Conservation (phyloP, 805 yeast genomes). For the Jamesozyma hellenica region DNA sequence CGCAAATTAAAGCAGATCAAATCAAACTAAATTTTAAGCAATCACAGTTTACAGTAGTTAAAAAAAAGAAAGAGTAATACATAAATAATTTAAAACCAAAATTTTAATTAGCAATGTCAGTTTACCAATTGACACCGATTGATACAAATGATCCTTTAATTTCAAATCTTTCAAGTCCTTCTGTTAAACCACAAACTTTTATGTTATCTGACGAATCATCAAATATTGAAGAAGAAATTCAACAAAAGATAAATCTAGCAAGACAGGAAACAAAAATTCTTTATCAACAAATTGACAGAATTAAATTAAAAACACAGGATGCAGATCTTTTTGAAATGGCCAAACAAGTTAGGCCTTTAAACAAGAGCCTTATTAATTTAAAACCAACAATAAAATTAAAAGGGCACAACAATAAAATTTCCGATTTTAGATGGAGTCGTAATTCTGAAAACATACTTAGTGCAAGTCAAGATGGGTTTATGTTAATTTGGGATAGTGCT, state of each 20-base stretch:
- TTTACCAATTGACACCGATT: neutral
- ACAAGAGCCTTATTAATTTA: constrained; percentile 23
- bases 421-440: constrained; percentile 57
- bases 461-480: constrained; percentile 79
- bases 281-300: constrained; percentile 40
- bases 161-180: neutral
- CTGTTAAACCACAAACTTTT: constrained; percentile 5
- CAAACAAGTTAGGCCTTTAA: constrained; percentile 17
- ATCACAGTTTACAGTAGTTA: too few relatives aligned
- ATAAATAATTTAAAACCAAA: too few relatives aligned
- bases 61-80: too few relatives aligned
- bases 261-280: constrained; percentile 38
- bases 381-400: constrained; percentile 31
- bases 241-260: constrained; percentile 29
- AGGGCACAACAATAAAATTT: constrained; percentile 63
- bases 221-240: constrained; percentile 18
- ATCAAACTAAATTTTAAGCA: too few relatives aligned
- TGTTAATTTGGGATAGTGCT: constrained; percentile 73
- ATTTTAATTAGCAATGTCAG: too few relatives aligned
- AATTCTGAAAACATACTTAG: constrained; percentile 53
- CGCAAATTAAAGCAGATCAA: too few relatives aligned
- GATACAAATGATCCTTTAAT: neutral
- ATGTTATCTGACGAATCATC: constrained; percentile 4
- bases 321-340: constrained; percentile 35
- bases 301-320: constrained; percentile 36